phyloP scores from a whole-genome alignment of 202 grass and related monocot species.

The Panicum hallii region DNA sequence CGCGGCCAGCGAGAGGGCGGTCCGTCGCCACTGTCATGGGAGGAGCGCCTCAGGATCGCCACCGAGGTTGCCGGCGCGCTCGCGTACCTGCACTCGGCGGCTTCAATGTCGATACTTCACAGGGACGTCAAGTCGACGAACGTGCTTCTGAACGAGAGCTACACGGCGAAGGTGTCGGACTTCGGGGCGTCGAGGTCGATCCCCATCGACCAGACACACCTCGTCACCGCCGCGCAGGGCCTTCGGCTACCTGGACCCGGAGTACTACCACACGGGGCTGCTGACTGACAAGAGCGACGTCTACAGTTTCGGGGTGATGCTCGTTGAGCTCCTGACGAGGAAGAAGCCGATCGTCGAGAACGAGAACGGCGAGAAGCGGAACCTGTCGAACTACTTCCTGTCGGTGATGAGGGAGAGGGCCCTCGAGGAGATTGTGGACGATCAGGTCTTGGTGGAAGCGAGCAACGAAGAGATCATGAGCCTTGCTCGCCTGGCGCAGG shows the following conservation, averaged over 20 bases:
- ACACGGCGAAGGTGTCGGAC: constrained; percentile 41
- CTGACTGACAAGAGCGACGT: constrained; percentile 58
- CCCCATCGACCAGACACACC: constrained; percentile 39
- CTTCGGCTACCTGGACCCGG: constrained; percentile 54
- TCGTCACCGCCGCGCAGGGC: constrained; percentile 50
- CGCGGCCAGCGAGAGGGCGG: neutral
- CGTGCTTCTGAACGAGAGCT: constrained; percentile 49
- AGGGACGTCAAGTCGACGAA: constrained; percentile 61
- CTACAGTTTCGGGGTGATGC: constrained; percentile 51
- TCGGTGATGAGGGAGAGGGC: neutral
- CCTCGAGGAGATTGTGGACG: constrained; percentile 40
- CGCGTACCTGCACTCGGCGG: constrained; percentile 48
- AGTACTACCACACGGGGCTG: constrained; percentile 48
- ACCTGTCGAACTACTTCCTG: constrained; percentile 45
- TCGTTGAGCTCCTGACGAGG: constrained; percentile 55
- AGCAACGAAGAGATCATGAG: constrained; percentile 4
- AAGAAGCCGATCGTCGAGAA: constrained; percentile 20
- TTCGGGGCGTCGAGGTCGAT: constrained; percentile 54
- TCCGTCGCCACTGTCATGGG: constrained; percentile 23
- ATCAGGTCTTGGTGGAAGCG: constrained; percentile 31
- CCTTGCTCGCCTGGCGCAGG: constrained; percentile 39
- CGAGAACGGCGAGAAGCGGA: constrained; percentile 38
- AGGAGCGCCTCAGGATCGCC: constrained; percentile 50
- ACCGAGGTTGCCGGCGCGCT: constrained; percentile 52
- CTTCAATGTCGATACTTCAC: constrained; percentile 51